These are phyloP conservation scores for Chytridium lagenaria DNA, from an alignment of 371 early-diverging fungal genomes.

Conservation along the genomic window DNA sequence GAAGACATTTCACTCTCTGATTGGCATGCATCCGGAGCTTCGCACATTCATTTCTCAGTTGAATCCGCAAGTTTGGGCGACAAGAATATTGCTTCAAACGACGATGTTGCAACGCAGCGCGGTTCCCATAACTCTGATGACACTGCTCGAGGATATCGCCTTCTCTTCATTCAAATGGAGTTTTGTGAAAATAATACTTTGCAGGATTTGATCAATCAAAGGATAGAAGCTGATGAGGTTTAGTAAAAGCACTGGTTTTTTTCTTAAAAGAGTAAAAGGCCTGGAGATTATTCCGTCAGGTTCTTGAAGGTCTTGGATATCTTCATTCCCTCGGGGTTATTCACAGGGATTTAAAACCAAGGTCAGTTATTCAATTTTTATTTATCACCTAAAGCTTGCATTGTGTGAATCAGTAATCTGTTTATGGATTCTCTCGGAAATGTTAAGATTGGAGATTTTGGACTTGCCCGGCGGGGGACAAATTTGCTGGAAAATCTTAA, in stretches of 20 bases:
- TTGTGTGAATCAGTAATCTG: constrained; percentile 41
- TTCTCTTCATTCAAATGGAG: constrained; percentile 96
- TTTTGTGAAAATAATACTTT: constrained; percentile 95
- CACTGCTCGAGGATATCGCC: neutral
- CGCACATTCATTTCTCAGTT: constrained; percentile 12
- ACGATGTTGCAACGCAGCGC: neutral
- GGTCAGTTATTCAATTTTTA: constrained; percentile 6
- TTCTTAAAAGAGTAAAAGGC: constrained; percentile 27
- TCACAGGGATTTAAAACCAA: constrained; percentile 60
- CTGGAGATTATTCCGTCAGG: constrained; percentile 63
- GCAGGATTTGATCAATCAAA: constrained; percentile 83
- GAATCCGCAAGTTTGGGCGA: neutral
- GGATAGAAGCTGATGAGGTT: constrained; percentile 72
- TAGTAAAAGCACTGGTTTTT: constrained; percentile 36
- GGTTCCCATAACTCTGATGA: neutral
- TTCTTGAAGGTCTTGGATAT: constrained; percentile 66
- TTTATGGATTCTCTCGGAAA: constrained; percentile 55
- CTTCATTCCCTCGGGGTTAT: constrained; percentile 59
- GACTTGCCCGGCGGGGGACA: constrained; percentile 48
- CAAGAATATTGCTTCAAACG: constrained; percentile 14
- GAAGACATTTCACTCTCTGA: constrained; percentile 11
- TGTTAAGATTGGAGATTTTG: constrained; percentile 66
- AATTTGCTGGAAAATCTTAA: constrained; percentile 20
- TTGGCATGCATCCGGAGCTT: constrained; percentile 26
- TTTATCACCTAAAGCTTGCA: neutral